Percentiles rank a stretch among this genome's conserved stretches.
These are phyloP conservation scores for Schoenoplectus tabernaemontani DNA, from an alignment of 202 grass and related monocot genomes.

Conservation along the genomic window DNA sequence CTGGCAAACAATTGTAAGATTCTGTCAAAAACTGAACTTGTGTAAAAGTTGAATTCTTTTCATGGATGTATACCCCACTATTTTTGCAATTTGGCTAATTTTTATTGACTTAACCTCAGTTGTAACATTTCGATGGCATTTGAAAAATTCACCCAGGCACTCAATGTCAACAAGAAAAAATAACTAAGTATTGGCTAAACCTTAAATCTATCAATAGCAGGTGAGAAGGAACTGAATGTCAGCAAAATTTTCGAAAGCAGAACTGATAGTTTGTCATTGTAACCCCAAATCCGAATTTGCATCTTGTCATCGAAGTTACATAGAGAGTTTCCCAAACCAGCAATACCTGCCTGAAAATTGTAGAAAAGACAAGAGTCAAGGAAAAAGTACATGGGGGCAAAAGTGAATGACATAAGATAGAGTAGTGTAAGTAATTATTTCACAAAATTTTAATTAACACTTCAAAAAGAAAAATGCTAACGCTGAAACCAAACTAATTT, in stretches of 20 bases:
- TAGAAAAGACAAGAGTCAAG: background rate
- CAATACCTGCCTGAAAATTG: conserved; percentile 30
- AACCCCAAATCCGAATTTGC: conserved; percentile 38
- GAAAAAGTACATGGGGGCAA: background rate
- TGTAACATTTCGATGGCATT: background rate
- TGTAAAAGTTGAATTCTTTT: background rate
- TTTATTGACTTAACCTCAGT: background rate
- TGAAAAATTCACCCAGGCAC: background rate
- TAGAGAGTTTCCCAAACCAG: conserved; percentile 38
- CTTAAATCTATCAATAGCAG: conserved; percentile 37
- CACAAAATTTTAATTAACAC: background rate
- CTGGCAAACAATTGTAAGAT: conserved; percentile 19
- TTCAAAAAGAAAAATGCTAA: background rate
- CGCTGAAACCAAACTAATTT: background rate
- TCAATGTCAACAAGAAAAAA: background rate
- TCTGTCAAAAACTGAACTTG: background rate
- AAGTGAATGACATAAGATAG: background rate
- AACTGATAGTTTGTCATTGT: conserved; percentile 37
- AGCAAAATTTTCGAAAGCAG: conserved; percentile 38
- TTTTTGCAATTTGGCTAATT: background rate
- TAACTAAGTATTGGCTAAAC: background rate
- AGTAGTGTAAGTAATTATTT: background rate
- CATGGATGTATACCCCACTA: background rate
- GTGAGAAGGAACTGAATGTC: conserved; percentile 29
- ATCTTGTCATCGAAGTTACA: conserved; percentile 33